Conservation (phyloP, 768 basidiomycete genomes). For the Tephrocybe sp. region DNA sequence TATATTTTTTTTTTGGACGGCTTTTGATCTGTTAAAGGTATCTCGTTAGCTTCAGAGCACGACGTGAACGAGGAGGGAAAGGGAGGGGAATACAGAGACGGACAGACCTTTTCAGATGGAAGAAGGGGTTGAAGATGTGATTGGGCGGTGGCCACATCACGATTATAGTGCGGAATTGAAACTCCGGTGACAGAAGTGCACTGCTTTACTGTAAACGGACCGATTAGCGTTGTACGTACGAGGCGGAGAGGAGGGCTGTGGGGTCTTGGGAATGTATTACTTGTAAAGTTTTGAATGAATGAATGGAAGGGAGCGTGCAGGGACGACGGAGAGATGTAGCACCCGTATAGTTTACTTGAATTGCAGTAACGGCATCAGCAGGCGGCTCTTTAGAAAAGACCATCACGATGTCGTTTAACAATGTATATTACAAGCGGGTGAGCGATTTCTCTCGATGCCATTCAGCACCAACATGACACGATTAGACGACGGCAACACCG, state of each 20-base stretch:
- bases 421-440: conserved; percentile 90
- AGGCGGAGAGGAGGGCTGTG: too few relatives aligned
- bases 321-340: too few relatives aligned
- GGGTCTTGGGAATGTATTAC: too few relatives aligned
- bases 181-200: conserved; percentile 43
- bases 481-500: conserved; percentile 76
- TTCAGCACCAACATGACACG: conserved; percentile 14
- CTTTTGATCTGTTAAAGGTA: conserved; percentile 50
- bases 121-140: too few relatives aligned
- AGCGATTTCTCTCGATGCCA: conserved; percentile 26
- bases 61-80: conserved; percentile 9
- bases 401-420: conserved; percentile 65
- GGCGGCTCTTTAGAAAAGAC: not conserved
- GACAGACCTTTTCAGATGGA: conserved; percentile 63
- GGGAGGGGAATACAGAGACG: conserved; percentile 19
- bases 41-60: too few relatives aligned
- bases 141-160: too few relatives aligned
- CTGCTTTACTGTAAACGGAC: too few relatives aligned
- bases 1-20: conserved; percentile 63
- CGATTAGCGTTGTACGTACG: too few relatives aligned
- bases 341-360: too few relatives aligned
- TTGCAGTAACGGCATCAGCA: conserved; percentile 2
- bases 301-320: too few relatives aligned
- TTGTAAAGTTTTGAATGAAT: too few relatives aligned
- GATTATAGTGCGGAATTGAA: conserved; percentile 36